Conservation (phyloP, 768 basidiomycete species). For the Termitomyces sp. region DNA sequence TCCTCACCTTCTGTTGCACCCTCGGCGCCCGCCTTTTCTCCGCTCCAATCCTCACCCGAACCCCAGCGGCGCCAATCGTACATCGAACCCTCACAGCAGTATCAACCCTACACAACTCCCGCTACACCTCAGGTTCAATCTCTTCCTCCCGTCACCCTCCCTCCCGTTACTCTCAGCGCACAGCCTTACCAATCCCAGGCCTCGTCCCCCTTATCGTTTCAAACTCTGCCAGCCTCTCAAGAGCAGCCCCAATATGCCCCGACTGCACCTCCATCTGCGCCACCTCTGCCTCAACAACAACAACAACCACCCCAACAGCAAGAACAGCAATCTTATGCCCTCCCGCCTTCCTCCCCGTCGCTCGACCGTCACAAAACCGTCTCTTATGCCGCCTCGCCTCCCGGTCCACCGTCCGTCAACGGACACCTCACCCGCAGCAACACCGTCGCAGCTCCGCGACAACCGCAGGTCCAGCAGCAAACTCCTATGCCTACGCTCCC, state of each 20-base stretch:
- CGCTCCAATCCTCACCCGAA: constrained; percentile 14
- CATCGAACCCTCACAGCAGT: constrained; percentile 14
- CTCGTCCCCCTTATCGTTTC: constrained; percentile 16
- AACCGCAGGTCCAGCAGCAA: constrained; percentile 25
- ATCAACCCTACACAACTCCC: constrained; percentile 21
- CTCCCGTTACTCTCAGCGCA: constrained; percentile 21
- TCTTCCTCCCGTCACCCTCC: constrained; percentile 4
- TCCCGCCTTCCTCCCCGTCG: constrained; percentile 11
- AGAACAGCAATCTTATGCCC: constrained; percentile 7
- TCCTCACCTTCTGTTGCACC: constrained; percentile 6
- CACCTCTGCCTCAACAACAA: constrained; percentile 15
- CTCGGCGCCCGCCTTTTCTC: constrained; percentile 13
- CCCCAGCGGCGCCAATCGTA: constrained; percentile 9
- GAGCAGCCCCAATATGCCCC: constrained; percentile 16
- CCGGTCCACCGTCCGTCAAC: constrained; percentile 14
- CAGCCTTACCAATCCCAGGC: constrained; percentile 15
- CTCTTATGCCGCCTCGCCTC: constrained; percentile 22
- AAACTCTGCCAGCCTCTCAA: constrained; percentile 22
- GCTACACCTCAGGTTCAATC: constrained; percentile 14
- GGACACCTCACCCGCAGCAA: constrained; percentile 28
- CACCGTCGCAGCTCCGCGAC: constrained; percentile 25
- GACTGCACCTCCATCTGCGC: constrained; percentile 19
- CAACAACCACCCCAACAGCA: constrained; percentile 15
- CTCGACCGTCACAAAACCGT: constrained; percentile 31
- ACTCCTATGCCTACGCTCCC: constrained; percentile 36